Evolutionary conservation across 2,329 filamentous ascomycete genomes (phyloP), one percentile per base, ranked within the genome.

Genomic region (Fusarium scirpi): DNA sequence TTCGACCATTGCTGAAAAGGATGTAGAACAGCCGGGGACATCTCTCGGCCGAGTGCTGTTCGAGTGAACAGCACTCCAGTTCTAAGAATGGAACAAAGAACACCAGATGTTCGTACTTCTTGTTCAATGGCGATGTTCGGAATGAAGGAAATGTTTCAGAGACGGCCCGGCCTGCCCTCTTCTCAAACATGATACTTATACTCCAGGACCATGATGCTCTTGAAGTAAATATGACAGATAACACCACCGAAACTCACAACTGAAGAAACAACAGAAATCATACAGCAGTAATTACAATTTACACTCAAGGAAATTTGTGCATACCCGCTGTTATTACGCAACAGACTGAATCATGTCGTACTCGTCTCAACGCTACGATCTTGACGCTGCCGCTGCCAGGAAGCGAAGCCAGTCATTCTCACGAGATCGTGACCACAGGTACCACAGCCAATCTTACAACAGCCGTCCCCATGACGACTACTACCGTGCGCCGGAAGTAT

Each of bases 341-440:
- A 11, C 24, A 32, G 47, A 24, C 22, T 29, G 15, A 46, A 65
- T n/a, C 30, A 75, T 75, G 72, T 43, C 59, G 22, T 61, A 51
- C 54, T 62, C 49, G n/a, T 62, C 59, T 9, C 61, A 57, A 44
- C 47, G 57, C 16, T 63, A 56, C 32, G 53, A 58, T n/a, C 49
- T 57, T 52, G 41, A 61, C 20, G 22, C 60, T 41, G 60, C 32
- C 8, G 53, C 62, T 5, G 32, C 58, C 13, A 62, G 43, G 45
- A 57, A 38, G 47, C 58, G 62, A 38, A 46, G 30, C 16, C 54
- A 57, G 7, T 24, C 38, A 25, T 51, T 20, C 11, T 12, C 40
- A n/a, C 44, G 43, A n/a, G 44, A 58, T 6, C 32, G 30, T 18
- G n/a, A 43, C n/a, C 32, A 57, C 22, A 34, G 30, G 16, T 43